A percentile compares a stretch with the other conserved stretches of the same genome.
Evolutionary conservation across 129 eudicot genomes (phyloP).

Genomic region (Arctium lappa): DNA sequence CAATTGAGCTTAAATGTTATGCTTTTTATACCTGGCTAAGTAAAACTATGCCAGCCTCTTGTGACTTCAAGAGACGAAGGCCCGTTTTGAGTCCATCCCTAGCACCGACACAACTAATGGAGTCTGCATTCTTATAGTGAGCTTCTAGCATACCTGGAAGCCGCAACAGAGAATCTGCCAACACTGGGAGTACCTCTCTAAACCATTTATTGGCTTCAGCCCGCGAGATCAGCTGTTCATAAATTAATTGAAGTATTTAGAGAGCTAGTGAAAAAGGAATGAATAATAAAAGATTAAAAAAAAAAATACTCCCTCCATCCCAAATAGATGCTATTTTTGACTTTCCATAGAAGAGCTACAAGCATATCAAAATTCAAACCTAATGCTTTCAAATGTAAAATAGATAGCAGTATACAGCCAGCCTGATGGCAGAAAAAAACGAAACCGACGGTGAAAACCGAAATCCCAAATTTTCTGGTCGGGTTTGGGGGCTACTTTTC

Average conservation of each 20-base stretch:
- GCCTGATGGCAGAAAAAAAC: no score
- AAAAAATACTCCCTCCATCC: not conserved
- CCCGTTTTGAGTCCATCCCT: constrained; percentile 57
- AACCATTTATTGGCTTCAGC: constrained; percentile 75
- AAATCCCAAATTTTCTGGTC: no score
- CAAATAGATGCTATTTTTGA: not conserved
- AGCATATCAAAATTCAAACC: not conserved
- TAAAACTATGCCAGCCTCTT: constrained; percentile 65
- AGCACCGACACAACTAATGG: constrained; percentile 16
- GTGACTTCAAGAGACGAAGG: constrained; percentile 78
- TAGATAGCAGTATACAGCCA: not conserved
- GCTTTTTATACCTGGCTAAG: constrained; percentile 61
- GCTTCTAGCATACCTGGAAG: constrained; percentile 60
- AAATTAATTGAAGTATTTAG: not conserved
- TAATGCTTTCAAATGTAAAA: not conserved
- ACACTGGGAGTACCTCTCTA: constrained; percentile 52
- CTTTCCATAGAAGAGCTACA: not conserved
- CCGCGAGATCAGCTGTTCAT: constrained; percentile 57
- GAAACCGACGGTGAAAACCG: no score
- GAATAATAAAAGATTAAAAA: not conserved
- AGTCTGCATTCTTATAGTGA: constrained; percentile 52
- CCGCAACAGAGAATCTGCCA: constrained; percentile 57
- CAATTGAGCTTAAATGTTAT: not conserved
- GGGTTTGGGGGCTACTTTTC: no score
- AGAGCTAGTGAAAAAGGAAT: not conserved